phyloP scores from a whole-genome alignment of 176 grass and related monocot species.

The Oryza longistaminata region DNA sequence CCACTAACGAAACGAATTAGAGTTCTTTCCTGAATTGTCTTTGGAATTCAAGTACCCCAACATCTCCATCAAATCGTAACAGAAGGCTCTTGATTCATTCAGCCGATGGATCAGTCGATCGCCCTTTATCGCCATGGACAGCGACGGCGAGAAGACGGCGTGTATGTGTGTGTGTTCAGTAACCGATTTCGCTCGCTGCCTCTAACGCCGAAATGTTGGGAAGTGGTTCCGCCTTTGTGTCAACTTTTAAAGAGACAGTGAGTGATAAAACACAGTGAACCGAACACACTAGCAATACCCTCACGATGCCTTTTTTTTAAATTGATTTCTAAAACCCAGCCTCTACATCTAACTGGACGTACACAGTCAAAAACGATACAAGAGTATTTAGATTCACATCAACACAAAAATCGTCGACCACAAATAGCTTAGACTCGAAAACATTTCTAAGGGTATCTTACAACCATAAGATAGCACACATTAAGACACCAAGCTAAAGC shows the following conservation, averaged over 20 bases:
- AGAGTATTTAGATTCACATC: no score
- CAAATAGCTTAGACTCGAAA: no score
- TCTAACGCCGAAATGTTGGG: slow-evolving; percentile 50
- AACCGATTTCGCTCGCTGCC: slow-evolving; percentile 18
- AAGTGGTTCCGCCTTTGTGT: slow-evolving; percentile 10
- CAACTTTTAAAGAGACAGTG: slow-evolving; percentile 8
- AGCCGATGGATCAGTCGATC: neutral
- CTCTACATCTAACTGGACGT: no score
- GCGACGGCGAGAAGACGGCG: neutral
- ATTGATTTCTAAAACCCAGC: no score
- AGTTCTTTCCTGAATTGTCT: slow-evolving; percentile 20
- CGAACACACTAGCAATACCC: neutral
- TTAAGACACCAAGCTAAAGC: no score
- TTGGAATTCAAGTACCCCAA: slow-evolving; percentile 11
- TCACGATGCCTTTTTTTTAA: neutral
- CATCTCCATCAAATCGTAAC: slow-evolving; percentile 40
- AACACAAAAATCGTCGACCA: no score
- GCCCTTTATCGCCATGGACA: neutral
- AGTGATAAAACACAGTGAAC: neutral
- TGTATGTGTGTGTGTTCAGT: neutral
- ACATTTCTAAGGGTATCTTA: no score
- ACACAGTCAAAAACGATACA: no score
- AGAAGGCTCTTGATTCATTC: neutral
- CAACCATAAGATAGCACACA: no score
- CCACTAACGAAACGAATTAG: neutral